These are phyloP conservation scores for rapeseed (Brassica napus) DNA, from an alignment of 345 rosid species.

Conservation along the genomic window DNA sequence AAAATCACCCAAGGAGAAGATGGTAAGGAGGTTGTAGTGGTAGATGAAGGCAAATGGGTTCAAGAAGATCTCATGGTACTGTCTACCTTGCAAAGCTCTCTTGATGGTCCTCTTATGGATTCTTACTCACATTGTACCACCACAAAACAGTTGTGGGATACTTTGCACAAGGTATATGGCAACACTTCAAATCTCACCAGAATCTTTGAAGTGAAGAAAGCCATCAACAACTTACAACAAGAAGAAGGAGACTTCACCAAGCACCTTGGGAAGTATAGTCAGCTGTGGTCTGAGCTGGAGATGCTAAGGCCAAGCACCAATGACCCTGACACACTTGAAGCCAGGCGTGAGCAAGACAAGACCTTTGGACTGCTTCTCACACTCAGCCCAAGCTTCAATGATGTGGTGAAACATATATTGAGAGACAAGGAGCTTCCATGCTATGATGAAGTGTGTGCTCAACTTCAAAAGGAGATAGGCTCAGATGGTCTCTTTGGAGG, in stretches of 20 bases:
- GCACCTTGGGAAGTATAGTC: background rate
- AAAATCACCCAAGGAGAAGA: background rate
- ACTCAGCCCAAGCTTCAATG: background rate
- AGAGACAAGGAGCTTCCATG: background rate
- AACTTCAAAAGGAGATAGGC: background rate
- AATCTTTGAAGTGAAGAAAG: background rate
- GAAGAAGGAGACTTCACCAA: background rate
- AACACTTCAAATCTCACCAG: background rate
- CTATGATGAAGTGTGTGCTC: background rate
- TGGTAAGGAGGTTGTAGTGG: background rate
- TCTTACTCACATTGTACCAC: background rate
- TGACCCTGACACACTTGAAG: background rate
- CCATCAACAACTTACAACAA: background rate
- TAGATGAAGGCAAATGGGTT: background rate
- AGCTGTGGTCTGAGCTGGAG: background rate
- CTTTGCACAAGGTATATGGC: background rate
- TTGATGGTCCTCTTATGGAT: background rate
- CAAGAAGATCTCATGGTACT: background rate
- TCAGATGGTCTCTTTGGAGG: background rate
- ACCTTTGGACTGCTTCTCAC: background rate
- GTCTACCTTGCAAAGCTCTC: background rate
- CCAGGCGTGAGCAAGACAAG: background rate
- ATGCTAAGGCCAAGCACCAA: background rate
- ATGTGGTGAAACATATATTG: background rate
- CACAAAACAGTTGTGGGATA: background rate